Evolutionary conservation across 352 stramenopile genomes (phyloP), one percentile per base, ranked within the genome.

Genomic region (Phytopythium helicoides): DNA sequence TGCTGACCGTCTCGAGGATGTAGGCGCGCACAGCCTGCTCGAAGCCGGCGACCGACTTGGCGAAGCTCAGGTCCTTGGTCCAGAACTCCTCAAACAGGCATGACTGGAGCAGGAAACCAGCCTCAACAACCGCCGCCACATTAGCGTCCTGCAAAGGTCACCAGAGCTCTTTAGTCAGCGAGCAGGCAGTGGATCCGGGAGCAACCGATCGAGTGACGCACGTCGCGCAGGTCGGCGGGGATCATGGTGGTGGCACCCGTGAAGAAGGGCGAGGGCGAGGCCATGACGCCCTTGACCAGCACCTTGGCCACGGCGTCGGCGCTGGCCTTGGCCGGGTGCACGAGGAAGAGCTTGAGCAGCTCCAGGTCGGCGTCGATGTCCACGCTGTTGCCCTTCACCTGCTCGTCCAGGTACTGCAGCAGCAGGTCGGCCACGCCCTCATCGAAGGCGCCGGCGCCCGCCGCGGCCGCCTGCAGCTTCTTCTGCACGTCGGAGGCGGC

Each of bases 11-110:
- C 21, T 73, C 71, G 53, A 92, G 39, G 39, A 95, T 91, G 64
- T 81, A 95, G 50, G 79, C 68, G 36, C 85, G 82, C 58, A 89
- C 77, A 48, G 80, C 75, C 35, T 87, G 71, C n/a, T 76, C 57
- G 55, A 92, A 92, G 52, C 78, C 85, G 23, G 69, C 58, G 44
- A 91, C 68, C 47, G 80, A 73, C 66, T 68, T 70, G 10, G 78
- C 79, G 56, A 83, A 83, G 26, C 69, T 23, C 53, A 88, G 48
- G 26, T 88, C 66, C 46, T 79, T 56, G 57, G 84, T 73, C 85
- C 85, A 95, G 63, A 92, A 93, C 25, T 89, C 81, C 65, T 56
- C 77, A 31, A 94, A 94, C 41, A 83, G 60, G 47, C 76, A 88
- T 64, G 80, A 86, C 66, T 94, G 81, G 39, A 94, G 65, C 50